These are phyloP conservation scores for Plasmodium fragile DNA, from an alignment of 169 alveolate genomes.

Conservation along the genomic window DNA sequence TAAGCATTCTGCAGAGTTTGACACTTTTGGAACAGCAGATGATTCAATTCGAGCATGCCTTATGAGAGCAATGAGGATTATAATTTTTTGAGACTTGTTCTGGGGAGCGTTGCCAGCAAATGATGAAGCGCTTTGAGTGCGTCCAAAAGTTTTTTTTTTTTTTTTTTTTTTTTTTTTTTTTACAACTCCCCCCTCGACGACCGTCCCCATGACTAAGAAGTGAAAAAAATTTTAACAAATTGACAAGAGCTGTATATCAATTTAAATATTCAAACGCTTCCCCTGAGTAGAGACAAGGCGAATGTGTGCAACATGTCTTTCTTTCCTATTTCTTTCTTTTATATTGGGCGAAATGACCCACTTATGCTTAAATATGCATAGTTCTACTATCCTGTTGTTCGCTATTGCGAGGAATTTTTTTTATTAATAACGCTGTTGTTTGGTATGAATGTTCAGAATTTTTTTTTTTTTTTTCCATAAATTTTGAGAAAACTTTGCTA, in stretches of 20 bases:
- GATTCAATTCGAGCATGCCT: background rate
- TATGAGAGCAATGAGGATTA: background rate
- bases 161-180: background rate
- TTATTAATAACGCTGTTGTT: background rate
- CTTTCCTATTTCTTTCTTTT: background rate
- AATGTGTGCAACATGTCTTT: background rate
- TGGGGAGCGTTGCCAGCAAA: background rate
- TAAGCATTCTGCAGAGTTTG: background rate
- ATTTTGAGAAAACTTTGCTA: background rate
- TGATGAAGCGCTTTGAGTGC: background rate
- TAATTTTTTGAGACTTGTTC: background rate
- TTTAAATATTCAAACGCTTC: background rate
- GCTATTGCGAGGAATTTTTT: background rate
- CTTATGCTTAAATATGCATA: background rate
- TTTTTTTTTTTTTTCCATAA: background rate
- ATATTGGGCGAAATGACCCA: background rate
- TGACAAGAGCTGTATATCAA: background rate
- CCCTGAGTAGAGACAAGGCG: background rate
- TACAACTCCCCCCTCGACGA: background rate
- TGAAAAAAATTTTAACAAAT: background rate
- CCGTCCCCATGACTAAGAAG: too few species aligned
- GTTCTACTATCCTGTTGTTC: background rate
- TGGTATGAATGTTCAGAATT: slow-evolving; percentile 8
- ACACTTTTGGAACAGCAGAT: background rate
- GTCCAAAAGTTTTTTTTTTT: background rate